These are phyloP conservation scores for Coccinonectria pachysandricola DNA, from an alignment of 2,329 filamentous ascomycete species.

Conservation along the genomic window DNA sequence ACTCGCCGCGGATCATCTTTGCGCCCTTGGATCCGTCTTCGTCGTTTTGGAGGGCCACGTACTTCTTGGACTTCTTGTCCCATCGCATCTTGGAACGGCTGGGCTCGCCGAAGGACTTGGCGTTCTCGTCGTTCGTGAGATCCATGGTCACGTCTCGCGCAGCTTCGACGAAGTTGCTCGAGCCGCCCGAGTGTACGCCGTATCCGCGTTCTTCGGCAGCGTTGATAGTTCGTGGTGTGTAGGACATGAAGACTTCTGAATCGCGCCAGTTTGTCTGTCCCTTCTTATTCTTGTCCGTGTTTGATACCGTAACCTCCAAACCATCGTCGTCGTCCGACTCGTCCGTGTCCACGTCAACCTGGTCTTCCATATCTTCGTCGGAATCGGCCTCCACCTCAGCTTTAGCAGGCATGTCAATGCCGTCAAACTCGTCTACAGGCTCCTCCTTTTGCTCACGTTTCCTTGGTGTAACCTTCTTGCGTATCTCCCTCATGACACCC, in stretches of 20 bases:
- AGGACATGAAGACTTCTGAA: slow-evolving; percentile 91
- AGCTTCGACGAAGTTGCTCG: slow-evolving; percentile 74
- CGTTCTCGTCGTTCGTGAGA: slow-evolving; percentile 76
- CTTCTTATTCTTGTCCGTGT: slow-evolving; percentile 41
- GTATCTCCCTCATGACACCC: slow-evolving; percentile 64
- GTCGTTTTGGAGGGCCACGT: slow-evolving; percentile 84
- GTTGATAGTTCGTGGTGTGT: slow-evolving; percentile 72
- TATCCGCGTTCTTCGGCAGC: slow-evolving; percentile 85
- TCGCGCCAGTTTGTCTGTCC: slow-evolving; percentile 64
- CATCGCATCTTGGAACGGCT: slow-evolving; percentile 73
- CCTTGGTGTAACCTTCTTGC: slow-evolving; percentile 56
- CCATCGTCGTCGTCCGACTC: slow-evolving; percentile 54
- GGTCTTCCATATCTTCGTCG: slow-evolving; percentile 18
- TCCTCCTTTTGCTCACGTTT: slow-evolving; percentile 33
- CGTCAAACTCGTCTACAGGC: slow-evolving; percentile 25
- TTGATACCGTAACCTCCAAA: slow-evolving; percentile 61
- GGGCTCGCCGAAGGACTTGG: slow-evolving; percentile 68
- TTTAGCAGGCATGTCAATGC: slow-evolving; percentile 19
- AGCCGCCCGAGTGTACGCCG: slow-evolving; percentile 76
- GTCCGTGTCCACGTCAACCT: slow-evolving; percentile 34
- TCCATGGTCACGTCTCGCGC: slow-evolving; percentile 89
- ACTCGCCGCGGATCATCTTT: slow-evolving; percentile 76
- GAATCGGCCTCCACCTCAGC: slow-evolving; percentile 24
- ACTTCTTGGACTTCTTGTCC: slow-evolving; percentile 96
- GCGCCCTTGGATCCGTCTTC: slow-evolving; percentile 72